Percentiles rank a stretch among this genome's conserved stretches.
phyloP scores from a whole-genome alignment of 148 eudicot genomes.

The Rhododendron griersonianum region DNA sequence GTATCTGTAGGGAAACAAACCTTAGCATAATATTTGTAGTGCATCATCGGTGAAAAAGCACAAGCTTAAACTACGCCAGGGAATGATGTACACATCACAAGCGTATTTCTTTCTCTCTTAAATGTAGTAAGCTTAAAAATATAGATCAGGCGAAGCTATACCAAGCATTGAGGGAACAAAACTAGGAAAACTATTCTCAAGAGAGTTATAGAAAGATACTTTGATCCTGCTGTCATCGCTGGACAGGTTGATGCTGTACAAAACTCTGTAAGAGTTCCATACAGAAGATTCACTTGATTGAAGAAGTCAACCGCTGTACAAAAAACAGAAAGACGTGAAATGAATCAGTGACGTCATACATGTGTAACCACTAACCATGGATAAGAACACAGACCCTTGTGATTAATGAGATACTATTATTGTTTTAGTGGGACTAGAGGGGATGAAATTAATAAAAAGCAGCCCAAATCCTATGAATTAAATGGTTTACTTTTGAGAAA shows the following conservation, averaged over 20 bases:
- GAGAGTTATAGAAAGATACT: slow-evolving; percentile 17
- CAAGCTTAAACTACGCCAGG: not conserved
- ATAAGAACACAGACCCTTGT: not conserved
- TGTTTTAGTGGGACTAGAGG: not conserved
- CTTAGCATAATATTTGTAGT: not conserved
- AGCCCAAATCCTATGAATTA: not conserved
- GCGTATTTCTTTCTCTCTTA: not conserved
- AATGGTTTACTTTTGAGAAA: not conserved
- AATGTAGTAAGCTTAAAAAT: not conserved
- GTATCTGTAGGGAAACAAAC: slow-evolving; percentile 17
- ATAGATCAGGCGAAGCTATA: not conserved
- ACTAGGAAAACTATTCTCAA: not conserved
- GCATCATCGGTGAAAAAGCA: not conserved
- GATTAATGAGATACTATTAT: not conserved
- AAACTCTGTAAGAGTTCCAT: not conserved
- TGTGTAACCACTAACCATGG: not conserved
- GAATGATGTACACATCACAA: not conserved
- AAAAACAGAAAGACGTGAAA: not conserved
- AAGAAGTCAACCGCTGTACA: slow-evolving; percentile 4
- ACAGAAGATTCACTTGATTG: slow-evolving; percentile 4
- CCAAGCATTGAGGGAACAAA: not conserved
- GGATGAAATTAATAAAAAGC: not conserved
- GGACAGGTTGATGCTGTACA: slow-evolving; percentile 3
- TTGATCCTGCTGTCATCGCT: slow-evolving; percentile 21
- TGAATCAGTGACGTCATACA: not conserved